Evolutionary conservation across 129 eudicot species (phyloP).

Genomic region (Dittrichia graveolens): DNA sequence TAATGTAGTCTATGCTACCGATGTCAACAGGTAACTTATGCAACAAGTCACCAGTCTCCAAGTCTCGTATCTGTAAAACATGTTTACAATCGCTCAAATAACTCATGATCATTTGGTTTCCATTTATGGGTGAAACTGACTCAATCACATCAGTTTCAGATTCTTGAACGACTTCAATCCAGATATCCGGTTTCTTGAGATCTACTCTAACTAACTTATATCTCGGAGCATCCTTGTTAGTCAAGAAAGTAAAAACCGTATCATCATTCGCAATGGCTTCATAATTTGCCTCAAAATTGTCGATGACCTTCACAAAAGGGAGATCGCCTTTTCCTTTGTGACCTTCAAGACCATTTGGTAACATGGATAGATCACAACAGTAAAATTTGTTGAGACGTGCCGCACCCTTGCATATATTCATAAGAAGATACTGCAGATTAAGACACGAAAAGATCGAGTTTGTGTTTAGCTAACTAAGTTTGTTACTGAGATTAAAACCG

Average conservation of each 20-base stretch:
- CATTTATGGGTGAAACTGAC: slow-evolving; percentile 57
- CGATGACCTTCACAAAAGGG: slow-evolving; percentile 78
- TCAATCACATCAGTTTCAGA: slow-evolving; percentile 72
- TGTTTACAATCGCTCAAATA: slow-evolving; percentile 88
- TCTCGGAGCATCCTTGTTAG: slow-evolving; percentile 86
- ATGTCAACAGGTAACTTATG: slow-evolving; percentile 75
- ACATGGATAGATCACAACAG: slow-evolving; percentile 61
- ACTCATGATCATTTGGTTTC: slow-evolving; percentile 57
- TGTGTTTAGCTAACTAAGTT: neutral
- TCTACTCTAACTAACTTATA: slow-evolving; percentile 70
- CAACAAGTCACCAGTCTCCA: slow-evolving; percentile 59
- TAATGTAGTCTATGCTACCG: slow-evolving; percentile 62
- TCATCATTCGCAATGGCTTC: slow-evolving; percentile 64
- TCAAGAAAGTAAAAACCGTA: slow-evolving; percentile 69
- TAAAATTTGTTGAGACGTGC: slow-evolving; percentile 71
- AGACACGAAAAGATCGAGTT: neutral
- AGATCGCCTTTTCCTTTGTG: slow-evolving; percentile 48
- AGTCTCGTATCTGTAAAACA: slow-evolving; percentile 76
- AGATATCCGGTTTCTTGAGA: slow-evolving; percentile 56
- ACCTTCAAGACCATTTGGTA: slow-evolving; percentile 65
- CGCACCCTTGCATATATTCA: slow-evolving; percentile 52
- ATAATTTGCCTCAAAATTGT: slow-evolving; percentile 68
- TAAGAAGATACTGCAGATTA: slow-evolving; percentile 70
- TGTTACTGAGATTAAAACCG: neutral
- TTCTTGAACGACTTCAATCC: slow-evolving; percentile 71